Evolutionary conservation across 2,329 filamentous ascomycete species (phyloP).

Genomic region (Diaporthe eres): DNA sequence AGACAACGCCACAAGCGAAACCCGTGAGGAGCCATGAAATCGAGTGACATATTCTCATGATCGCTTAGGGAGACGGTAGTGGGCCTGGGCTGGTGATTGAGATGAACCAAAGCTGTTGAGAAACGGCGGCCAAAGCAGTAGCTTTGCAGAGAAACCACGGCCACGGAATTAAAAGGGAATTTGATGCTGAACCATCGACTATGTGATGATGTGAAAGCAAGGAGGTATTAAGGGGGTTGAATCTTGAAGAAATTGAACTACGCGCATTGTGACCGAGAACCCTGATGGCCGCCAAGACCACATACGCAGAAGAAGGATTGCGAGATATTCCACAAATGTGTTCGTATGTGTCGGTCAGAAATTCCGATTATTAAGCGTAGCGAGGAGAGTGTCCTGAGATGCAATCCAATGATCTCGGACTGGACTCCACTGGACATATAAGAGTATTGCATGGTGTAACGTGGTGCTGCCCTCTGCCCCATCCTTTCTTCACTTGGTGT

Average conservation of each 20-base stretch:
- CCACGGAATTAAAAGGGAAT: no score
- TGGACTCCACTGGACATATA: no score
- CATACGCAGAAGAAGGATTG: background rate
- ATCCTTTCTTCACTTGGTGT: no score
- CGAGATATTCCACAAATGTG: background rate
- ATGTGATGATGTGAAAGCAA: background rate
- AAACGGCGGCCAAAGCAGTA: background rate
- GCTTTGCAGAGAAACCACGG: background rate
- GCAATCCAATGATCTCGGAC: no score
- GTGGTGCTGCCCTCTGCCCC: no score
- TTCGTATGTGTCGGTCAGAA: no score
- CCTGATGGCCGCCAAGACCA: constrained; percentile 1
- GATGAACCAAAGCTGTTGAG: background rate
- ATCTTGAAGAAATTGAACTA: background rate
- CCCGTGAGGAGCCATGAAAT: background rate
- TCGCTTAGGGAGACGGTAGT: background rate
- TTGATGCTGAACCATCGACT: accelerated
- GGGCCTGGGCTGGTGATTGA: background rate
- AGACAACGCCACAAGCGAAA: background rate
- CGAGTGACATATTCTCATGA: background rate
- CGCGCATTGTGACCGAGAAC: background rate
- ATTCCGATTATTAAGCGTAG: no score
- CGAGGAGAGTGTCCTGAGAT: no score
- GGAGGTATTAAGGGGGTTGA: background rate
- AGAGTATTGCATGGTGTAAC: no score